A percentile compares a stretch with the other conserved stretches of the same genome.
Conservation (phyloP, 148 eudicot species). For the Rhododendron ferrugineum region DNA sequence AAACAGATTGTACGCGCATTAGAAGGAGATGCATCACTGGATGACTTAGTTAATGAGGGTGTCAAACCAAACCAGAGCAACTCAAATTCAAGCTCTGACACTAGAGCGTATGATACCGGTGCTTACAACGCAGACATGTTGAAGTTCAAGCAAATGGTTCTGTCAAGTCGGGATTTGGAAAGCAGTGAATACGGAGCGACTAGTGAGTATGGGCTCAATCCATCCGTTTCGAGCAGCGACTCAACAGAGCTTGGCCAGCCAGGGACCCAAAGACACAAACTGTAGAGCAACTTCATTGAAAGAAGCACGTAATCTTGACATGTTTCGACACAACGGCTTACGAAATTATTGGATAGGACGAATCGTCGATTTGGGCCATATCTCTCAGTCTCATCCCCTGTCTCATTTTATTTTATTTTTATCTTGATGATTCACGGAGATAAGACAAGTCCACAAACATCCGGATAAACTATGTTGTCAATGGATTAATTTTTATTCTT, state of each 20-base stretch:
- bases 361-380: background rate
- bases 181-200: conserved; percentile 25
- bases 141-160: conserved; percentile 58
- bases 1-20: conserved; percentile 60
- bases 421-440: background rate
- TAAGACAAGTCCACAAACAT: background rate
- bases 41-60: conserved; percentile 43
- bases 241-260: conserved; percentile 10
- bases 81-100: conserved; percentile 9
- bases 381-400: too few species aligned
- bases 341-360: background rate
- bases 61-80: conserved; percentile 23
- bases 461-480: background rate
- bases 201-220: conserved; percentile 23
- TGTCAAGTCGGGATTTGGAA: conserved; percentile 28
- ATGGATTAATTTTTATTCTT: background rate
- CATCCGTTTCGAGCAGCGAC: conserved; percentile 19
- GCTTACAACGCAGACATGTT: conserved; percentile 53
- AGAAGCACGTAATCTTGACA: background rate
- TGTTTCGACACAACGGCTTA: background rate
- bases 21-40: conserved; percentile 62
- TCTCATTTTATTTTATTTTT: background rate
- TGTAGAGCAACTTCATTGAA: conserved; percentile 18
- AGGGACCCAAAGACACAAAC: conserved; percentile 5
- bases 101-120: conserved; percentile 39